These are phyloP conservation scores for Leccinum sublutescens DNA, from an alignment of 768 basidiomycete species.

Conservation along the genomic window DNA sequence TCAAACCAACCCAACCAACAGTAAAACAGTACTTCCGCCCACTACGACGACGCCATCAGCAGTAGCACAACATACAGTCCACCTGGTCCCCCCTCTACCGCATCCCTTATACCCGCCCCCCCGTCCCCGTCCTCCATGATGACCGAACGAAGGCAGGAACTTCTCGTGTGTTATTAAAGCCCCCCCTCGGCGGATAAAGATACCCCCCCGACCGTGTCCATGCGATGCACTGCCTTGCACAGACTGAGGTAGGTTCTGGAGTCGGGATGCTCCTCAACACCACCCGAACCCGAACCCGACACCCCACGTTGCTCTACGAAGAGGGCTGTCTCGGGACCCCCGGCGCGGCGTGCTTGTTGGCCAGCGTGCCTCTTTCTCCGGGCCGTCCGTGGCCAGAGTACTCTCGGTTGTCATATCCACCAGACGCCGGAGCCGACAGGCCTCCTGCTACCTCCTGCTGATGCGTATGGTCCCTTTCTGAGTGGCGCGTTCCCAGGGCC, in stretches of 20 bases:
- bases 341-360: constrained; percentile 6
- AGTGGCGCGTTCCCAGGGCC: constrained; percentile 19
- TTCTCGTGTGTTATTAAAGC: constrained; percentile 23
- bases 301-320: constrained; percentile 1
- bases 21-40: neutral
- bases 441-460: constrained; percentile 10
- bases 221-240: constrained; percentile 28
- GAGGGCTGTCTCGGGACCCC: neutral
- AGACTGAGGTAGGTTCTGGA: constrained; percentile 3
- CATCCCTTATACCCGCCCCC: constrained; percentile 29
- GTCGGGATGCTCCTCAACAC: neutral
- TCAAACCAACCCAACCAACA: neutral
- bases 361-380: constrained; percentile 4
- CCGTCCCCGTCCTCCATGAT: constrained; percentile 32
- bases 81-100: neutral
- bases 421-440: neutral
- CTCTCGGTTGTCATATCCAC: constrained; percentile 1
- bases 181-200: constrained; percentile 24
- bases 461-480: constrained; percentile 10
- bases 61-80: neutral
- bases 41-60: constrained; percentile 8
- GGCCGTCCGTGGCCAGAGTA: neutral
- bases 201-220: constrained; percentile 38
- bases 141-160: constrained; percentile 17
- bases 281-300: neutral